Evolutionary conservation across 805 yeast genomes (phyloP), one percentile per base, ranked within the genome.

Genomic region (Cyberlindnera maclurae): DNA sequence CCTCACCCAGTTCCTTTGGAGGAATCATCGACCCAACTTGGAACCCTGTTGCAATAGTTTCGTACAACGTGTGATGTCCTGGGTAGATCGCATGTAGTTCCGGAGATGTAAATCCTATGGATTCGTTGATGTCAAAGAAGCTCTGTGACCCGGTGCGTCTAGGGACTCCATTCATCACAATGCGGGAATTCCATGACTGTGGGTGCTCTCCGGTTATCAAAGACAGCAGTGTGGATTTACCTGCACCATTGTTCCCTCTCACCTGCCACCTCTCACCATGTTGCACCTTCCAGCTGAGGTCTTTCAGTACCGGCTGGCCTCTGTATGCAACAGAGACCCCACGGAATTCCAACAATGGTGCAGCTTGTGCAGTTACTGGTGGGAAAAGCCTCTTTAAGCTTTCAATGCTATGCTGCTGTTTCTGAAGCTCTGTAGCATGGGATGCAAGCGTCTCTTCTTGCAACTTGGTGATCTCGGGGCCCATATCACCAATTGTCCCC

Each of bases 191-290:
- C 97, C 97, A 90, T 2, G 96, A 80, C 60, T 90, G 96, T 1
- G 98, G 98, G 57, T 90, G 98, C 51, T 90, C 98, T 4, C 95
- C 88, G 0, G 96, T 88, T 22, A 90, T 68, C 33, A 93, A 58
- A 2, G 97, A 77, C 12, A 93, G 60, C 17, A 90, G 62, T 0
- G 98, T 93, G 2, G 96, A 84, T 58, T 90, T 90, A 0, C 98
- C 98, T 0, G 94, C 73, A 1, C 98, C 98, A 49, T 93, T 90
- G 41, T 77, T 75, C 3, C 98, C 98, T 40, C 82, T 65, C 24
- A 90, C 69, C 55, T 93, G 94, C 95, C 97, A 87, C 52, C 75
- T 80, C 28, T 86, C 83, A 4, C 95, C 94, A 31, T 65, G 65
- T 3, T 66, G 63, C 11, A 88, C 80, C 7, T 60, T 62, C 89